A percentile compares a stretch with the other conserved stretches of the same genome.
Evolutionary conservation across 2,329 filamentous ascomycete species (phyloP).

Genomic region (Colletotrichum sp.): DNA sequence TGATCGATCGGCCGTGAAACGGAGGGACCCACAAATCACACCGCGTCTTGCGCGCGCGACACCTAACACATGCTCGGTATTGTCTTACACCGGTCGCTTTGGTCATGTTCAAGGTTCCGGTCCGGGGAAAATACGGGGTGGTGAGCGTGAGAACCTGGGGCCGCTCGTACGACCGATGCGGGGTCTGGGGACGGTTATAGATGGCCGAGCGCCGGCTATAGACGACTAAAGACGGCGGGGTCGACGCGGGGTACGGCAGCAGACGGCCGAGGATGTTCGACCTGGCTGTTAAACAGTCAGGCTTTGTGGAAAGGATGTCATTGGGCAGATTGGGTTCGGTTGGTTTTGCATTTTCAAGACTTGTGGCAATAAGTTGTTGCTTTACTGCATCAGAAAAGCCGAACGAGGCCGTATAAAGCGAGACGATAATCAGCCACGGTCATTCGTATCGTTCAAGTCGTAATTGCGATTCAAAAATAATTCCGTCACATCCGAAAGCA

Average conservation of each 20-base stretch:
- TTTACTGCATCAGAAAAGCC: background rate
- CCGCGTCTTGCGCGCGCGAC: conserved; percentile 9
- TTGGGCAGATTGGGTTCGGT: background rate
- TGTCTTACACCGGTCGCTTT: conserved; percentile 10
- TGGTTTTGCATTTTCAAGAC: background rate
- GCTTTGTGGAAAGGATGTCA: background rate
- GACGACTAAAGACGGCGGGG: background rate
- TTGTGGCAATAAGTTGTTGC: background rate
- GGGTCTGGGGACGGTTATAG: background rate
- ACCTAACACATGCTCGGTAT: conserved; percentile 15
- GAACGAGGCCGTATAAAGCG: background rate
- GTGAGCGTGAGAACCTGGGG: background rate
- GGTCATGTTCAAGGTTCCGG: conserved; percentile 1
- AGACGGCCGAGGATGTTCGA: background rate
- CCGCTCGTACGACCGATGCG: background rate
- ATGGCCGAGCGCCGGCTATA: background rate
- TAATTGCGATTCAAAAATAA: background rate
- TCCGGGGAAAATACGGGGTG: background rate
- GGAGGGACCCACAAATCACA: conserved; percentile 5
- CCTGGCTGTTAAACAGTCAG: background rate
- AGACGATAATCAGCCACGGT: background rate
- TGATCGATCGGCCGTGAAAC: background rate
- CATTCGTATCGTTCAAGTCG: background rate
- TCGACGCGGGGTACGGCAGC: background rate
- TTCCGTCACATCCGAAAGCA: background rate